Base-by-base conservation (phyloP, 2,329 filamentous ascomycete genomes). In the Colletotrichum theobromicola region DNA sequence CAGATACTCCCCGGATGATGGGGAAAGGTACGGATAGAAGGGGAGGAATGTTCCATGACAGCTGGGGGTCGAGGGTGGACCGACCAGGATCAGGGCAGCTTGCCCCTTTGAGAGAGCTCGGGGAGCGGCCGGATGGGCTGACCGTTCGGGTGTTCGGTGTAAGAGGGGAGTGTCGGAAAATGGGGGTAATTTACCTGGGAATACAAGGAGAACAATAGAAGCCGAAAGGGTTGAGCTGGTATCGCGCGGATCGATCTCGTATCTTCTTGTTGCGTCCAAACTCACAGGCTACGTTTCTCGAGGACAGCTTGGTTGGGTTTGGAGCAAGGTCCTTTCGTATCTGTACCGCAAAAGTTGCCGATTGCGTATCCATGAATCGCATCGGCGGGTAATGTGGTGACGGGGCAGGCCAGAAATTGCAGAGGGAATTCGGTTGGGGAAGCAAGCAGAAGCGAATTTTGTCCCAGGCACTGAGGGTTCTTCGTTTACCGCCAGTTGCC, bases 41-140 rank as follows among this genome's bases (percentile, higher is more conserved):
- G 42, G 58, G 70, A 74, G 70, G 73, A 75, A 75, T 74, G 73
- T 75, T 75, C 73, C 73, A 75, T 75, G 67, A 61, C 67, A 74
- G 58, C 58, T 58, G 34, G 70, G 65, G 72, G 55, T 37, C 67
- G 55, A 28, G 37, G 67, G 16, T 63, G 42, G 58, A 62, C 30
- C 15, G 69, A 61, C 67, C 30, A 58, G 67, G 72, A 55, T 74
- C 46, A 58, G 57, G 62, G 46, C 53, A 35, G 35, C 26, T 74
- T 61, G 32, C 67, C 72, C 53, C 72, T 67, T 66, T 74, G 50
- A 66, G 67, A 71, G 67, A 58, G 30, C 68, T 71, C 68, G 68
- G 68, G 18, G 37, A 65, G 42, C 55, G 57, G 62, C 68, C 68
- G 57, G 53, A 61, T 67, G 62, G 55, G 72, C 55, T 72, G 72